Base-by-base conservation (phyloP, 78 protist genomes). In the Dictyostelium firmibasis region DNA sequence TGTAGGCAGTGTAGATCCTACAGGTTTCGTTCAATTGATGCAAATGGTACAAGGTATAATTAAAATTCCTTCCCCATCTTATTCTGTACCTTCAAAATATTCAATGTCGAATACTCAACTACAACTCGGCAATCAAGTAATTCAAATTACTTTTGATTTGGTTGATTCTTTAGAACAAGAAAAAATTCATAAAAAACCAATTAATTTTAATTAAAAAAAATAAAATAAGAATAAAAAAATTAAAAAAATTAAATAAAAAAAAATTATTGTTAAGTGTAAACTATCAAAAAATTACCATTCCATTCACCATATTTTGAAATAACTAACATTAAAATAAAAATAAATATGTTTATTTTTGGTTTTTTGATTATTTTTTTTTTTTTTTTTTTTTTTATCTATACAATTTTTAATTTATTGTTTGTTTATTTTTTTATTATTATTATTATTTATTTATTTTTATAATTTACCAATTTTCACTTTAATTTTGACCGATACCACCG, bases 1-100 rank as follows among this genome's bases (percentile, higher is more conserved):
- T 5, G 50, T 86, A 10, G 92, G 92, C 36, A 18, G 14, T 11
- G 92, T 86, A n/a, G 92, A 86, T 38, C 29, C 76, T 25, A 25
- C 85, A 25, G 92, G 92, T 31, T 82, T 82, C 31, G 86, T 82
- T 8, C 86, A 82, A 82, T 25, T 86, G 6, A 20, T 75, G 27
- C 92, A 86, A 86, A 67, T 86, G 92, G 20, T 57, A 6, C 84
- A 76, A 76, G 25, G 62, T 36, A 41, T 53, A 8, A 86, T 86
- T 10, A 53, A 44, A 44, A 33, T 86, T 0, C 92, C 92, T 31
- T 13, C 92, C 33, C 62, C 78, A 50, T 36, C 67, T 69, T 25
- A 27, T n/a, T 11, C 83, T 16, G 60, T 36, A 11, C 84, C 92
- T 75, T 10, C 78, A 33, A 78, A n/a, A n/a, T 77, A 77, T 77